Base-by-base conservation (phyloP, 441 rosid genomes). In the Croton setiger region DNA sequence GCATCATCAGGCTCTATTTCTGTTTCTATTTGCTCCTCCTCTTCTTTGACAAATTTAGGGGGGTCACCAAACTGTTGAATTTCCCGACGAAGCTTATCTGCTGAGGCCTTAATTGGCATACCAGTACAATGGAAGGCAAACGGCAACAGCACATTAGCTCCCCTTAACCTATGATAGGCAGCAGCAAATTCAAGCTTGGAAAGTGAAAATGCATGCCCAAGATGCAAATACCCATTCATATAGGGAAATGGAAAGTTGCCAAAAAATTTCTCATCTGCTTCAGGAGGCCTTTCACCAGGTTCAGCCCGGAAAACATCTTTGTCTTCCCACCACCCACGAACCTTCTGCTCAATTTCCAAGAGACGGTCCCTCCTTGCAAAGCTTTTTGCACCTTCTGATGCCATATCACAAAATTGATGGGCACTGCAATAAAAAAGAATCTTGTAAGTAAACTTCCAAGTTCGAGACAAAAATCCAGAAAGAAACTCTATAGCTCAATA, bases 61-160 rank as follows among this genome's bases (percentile, higher is more conserved):
- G 97, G 98, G 51, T 89, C 54, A n/a, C 98, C 98, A 55, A 81
- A 93, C 76, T 67, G 74, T 37, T 87, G 48, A 27, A 90, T 85
- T 80, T 93, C 98, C n/a, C 95, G 79, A 6, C 78, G 76, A 68
- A 93, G 92, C 66, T 93, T 93, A 82, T 89, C 98, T 4, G 98
- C 98, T 1, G 96, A 86, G 41, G 98, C 98, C 83, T 93, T 93
- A 49, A 93, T 91, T 2, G 97, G 98, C 97, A 93, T 93, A 57
- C 98, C 97, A 35, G 97, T 91, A 67, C 94, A 88, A 61, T 93
- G 98, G 63, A 93, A 93, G 35, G 81, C 97, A 79, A 93, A 93
- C 0, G 98, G 98, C 35, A 91, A 78, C 1, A 93, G 84, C 66
- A 91, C 97, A 67, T 91, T 93, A 60, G 87, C 93, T 4, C 98